These are phyloP conservation scores for Helenozyma rhizophorensis DNA, from an alignment of 805 yeast species.

Conservation along the genomic window DNA sequence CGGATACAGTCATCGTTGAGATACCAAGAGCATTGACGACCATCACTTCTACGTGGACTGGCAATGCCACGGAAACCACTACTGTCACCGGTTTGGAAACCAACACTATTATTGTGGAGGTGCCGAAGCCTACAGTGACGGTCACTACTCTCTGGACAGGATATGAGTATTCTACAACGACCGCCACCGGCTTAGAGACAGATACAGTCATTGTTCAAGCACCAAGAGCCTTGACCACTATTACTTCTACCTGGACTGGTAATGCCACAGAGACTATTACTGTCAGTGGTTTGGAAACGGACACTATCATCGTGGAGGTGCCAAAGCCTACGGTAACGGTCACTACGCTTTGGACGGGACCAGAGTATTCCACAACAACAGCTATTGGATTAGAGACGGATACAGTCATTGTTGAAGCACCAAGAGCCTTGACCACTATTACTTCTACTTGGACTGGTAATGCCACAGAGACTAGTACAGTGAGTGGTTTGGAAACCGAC, in stretches of 20 bases:
- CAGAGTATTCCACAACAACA: conserved; percentile 5
- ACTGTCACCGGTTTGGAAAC: no score
- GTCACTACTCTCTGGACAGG: conserved; percentile 3
- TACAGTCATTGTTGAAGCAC: conserved; percentile 12
- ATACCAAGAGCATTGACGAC: not conserved
- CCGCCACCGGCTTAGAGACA: not conserved
- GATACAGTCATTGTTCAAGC: conserved; percentile 5
- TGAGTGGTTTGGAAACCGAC: conserved; percentile 14
- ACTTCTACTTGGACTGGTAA: conserved; percentile 5
- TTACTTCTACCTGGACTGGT: conserved; percentile 5
- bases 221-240: conserved; percentile 2
- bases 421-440: conserved; percentile 11
- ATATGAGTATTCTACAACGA: not conserved
- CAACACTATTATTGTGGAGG: no score
- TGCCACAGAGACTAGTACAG: conserved; percentile 13
- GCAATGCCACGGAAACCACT: conserved; percentile 3
- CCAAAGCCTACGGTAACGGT: conserved; percentile 7
- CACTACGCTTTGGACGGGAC: conserved; percentile 9
- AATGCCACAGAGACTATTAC: conserved; percentile 2
- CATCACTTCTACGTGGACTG: conserved; percentile 1
- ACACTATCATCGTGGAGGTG: conserved; percentile 10
- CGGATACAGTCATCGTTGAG: no score
- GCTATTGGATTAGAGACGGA: conserved; percentile 7
- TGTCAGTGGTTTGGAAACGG: not conserved
- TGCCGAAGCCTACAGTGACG: no score